These are phyloP conservation scores for Cladophialophora bantiana DNA, from an alignment of 2,329 filamentous ascomycete genomes.

Conservation along the genomic window DNA sequence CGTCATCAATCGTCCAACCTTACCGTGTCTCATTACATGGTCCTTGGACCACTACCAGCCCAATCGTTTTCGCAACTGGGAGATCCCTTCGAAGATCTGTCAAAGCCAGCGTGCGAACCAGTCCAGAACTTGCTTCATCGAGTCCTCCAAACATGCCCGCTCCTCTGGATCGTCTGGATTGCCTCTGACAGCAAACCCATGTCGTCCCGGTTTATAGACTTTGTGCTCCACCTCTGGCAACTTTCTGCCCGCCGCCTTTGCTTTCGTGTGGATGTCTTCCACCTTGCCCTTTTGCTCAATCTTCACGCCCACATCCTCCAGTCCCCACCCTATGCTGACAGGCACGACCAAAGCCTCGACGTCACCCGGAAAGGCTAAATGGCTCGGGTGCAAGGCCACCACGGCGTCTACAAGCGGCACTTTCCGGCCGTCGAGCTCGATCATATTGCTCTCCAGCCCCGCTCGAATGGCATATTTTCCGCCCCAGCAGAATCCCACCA, in stretches of 20 bases:
- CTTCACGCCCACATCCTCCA: constrained; percentile 38
- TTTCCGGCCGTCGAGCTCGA: constrained; percentile 44
- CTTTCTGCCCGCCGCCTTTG: constrained; percentile 34
- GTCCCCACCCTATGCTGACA: constrained; percentile 39
- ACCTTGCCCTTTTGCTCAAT: constrained; percentile 39
- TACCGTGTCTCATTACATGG: too few species aligned
- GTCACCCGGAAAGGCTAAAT: constrained; percentile 57
- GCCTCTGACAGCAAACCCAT: constrained; percentile 49
- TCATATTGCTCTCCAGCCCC: constrained; percentile 50
- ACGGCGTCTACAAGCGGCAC: constrained; percentile 57
- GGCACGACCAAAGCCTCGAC: constrained; percentile 45
- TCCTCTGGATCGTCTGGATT: constrained; percentile 49
- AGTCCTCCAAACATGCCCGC: constrained; percentile 46
- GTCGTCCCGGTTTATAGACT: constrained; percentile 46
- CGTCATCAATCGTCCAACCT: too few species aligned
- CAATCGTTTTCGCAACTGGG: too few species aligned
- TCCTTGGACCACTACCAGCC: too few species aligned
- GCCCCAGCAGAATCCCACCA: constrained; percentile 70
- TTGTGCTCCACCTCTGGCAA: constrained; percentile 45
- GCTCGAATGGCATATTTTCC: constrained; percentile 61
- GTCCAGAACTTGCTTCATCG: constrained; percentile 44
- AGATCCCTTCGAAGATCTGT: neutral
- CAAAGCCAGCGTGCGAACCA: constrained; percentile 40
- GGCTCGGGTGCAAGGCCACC: constrained; percentile 62
- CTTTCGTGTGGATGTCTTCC: constrained; percentile 38